Evolutionary conservation across 225 moss, liverwort and hornwort species (phyloP), one percentile per base, ranked within the genome.

Genomic region (Marchantia polymorpha): DNA sequence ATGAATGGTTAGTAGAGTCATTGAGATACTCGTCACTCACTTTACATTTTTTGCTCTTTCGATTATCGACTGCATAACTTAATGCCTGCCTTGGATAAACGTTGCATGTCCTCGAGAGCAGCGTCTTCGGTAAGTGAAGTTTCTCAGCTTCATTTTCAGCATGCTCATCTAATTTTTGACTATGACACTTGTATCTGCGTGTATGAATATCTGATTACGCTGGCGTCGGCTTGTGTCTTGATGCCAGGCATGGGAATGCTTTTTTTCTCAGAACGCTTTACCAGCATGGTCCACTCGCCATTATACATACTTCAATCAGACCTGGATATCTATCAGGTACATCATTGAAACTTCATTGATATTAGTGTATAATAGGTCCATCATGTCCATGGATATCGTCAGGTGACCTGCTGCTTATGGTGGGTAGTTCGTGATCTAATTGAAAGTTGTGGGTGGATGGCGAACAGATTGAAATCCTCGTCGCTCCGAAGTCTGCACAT

Each of bases 281-380:
- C 81, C 60, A 1, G 61, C 46, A n/a, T n/a, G n/a, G 64, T 85
- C 15, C 72, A 49, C 60, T 75, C 85, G 50, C 85, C 81, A 0
- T 7, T 82, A 3, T 85, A 74, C 75, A 69, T 85, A 39, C 74
- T 82, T 31, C 81, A 85, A 31, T 81, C 85, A 17, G 81, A 20
- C 30, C 60, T 74, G 12, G 85, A 85, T 70, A 78, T 66, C 9
- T 85, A 81, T 78, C 81, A 85, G 81, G 85, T 85, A 69, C 48
- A 39, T 22, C 23, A 12, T 3, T 23, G 6, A 39, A 39, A 39
- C 3, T 5, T 39, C 39, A 2, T 39, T 2, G n/a, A n/a, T 39
- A 2, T n/a, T n/a, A n/a, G n/a, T n/a, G n/a, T n/a, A 13, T 8
- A 13, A 56, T 8, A 2, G 39, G 2, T 39, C 39, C n/a, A n/a